These are phyloP conservation scores for Conticribra guillardii DNA, from an alignment of 108 stramenopile genomes.

Conservation along the genomic window DNA sequence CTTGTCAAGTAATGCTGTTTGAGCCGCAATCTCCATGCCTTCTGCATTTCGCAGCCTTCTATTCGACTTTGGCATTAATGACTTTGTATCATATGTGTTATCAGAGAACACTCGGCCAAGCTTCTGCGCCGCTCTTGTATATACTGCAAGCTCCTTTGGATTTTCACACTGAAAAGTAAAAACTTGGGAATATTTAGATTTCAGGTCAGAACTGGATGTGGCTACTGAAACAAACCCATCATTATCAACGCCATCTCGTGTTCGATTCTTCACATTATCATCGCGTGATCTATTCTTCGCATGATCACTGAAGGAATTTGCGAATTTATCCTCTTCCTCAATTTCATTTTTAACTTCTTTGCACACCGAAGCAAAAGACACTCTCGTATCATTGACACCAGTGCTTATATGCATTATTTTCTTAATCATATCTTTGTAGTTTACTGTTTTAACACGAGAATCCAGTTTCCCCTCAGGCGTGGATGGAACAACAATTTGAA, in stretches of 20 bases:
- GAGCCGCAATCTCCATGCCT: constrained; percentile 15
- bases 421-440: constrained; percentile 11
- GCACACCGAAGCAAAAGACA: constrained; percentile 18
- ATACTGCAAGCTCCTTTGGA: constrained; percentile 7
- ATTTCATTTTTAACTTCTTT: neutral
- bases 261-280: neutral
- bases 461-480: constrained; percentile 2
- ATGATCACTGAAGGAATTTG: too few relatives aligned
- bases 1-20: constrained; percentile 5
- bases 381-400: constrained; percentile 1
- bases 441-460: constrained; percentile 12
- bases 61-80: constrained; percentile 1
- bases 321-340: neutral
- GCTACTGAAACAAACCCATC: neutral
- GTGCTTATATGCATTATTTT: constrained; percentile 12
- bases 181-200: constrained; percentile 3
- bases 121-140: constrained; percentile 6
- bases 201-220: neutral
- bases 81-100: constrained; percentile 7
- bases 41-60: constrained; percentile 9
- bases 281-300: too few relatives aligned
- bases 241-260: neutral
- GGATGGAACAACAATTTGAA: constrained; percentile 20
- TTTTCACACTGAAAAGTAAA: constrained; percentile 15
- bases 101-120: constrained; percentile 5